Evolutionary conservation across 257 asterid genomes (phyloP).

Genomic region (Nicotiana noctiflora): DNA sequence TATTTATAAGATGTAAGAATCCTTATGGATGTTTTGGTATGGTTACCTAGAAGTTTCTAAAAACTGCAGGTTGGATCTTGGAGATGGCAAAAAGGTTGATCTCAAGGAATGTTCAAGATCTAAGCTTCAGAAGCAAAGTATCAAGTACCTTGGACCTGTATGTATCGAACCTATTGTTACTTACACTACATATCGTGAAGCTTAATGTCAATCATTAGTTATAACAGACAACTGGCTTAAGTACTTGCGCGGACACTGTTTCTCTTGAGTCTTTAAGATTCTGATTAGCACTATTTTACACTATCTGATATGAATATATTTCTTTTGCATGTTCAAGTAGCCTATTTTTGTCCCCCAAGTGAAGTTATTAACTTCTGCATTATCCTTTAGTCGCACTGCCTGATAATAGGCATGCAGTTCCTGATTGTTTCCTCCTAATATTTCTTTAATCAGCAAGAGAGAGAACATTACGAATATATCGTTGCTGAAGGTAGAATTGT

Average conservation of each 20-base stretch:
- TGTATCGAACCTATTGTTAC: conserved; percentile 22
- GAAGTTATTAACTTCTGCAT: neutral
- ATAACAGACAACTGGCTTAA: neutral
- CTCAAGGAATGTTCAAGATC: conserved; percentile 71
- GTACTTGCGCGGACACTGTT: neutral
- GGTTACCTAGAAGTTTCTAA: neutral
- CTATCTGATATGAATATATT: neutral
- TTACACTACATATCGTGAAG: neutral
- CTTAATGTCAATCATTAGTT: neutral
- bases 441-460: conserved; percentile 61
- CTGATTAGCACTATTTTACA: neutral
- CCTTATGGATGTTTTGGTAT: neutral
- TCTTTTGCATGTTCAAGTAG: neutral
- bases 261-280: neutral
- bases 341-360: neutral
- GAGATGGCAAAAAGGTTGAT: conserved; percentile 87
- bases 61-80: conserved; percentile 81
- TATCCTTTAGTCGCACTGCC: neutral
- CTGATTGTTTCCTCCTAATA: neutral
- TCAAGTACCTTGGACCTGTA: conserved; percentile 95
- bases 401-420: neutral
- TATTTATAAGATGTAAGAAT: conserved; percentile 9
- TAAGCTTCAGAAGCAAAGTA: conserved; percentile 78
- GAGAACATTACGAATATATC: conserved; percentile 56
- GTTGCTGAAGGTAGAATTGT: conserved; percentile 53